Percentiles rank a stretch among this genome's conserved stretches.
These are phyloP conservation scores for Heimioporus sp. DNA, from an alignment of 768 basidiomycete species.

Conservation along the genomic window DNA sequence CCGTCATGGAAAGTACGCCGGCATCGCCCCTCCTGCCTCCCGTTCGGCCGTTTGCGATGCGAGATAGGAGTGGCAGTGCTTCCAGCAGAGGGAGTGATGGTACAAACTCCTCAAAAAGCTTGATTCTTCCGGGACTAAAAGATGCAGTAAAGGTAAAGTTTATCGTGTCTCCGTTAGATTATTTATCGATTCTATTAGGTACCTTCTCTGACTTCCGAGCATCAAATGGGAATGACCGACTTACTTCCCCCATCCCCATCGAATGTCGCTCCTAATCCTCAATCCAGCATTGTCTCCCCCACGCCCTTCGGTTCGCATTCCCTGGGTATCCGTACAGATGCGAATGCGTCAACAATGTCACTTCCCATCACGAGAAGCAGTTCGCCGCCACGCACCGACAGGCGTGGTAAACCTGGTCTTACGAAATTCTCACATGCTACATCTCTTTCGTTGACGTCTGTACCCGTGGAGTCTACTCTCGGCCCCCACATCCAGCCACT, in stretches of 20 bases:
- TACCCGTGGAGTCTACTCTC: conserved; percentile 27
- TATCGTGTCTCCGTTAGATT: background rate
- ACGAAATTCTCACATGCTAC: conserved; percentile 29
- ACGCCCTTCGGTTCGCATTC: conserved; percentile 35
- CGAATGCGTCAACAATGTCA: conserved; percentile 39
- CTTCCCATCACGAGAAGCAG: conserved; percentile 36
- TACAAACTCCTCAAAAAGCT: conserved; percentile 23
- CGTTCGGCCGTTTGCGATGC: conserved; percentile 43
- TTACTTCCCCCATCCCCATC: conserved; percentile 75
- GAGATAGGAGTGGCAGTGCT: conserved; percentile 50
- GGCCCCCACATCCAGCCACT: conserved; percentile 59
- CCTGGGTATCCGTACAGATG: conserved; percentile 27
- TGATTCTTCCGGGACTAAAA: conserved; percentile 59
- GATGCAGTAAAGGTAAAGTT: conserved; percentile 65
- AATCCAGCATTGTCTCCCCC: conserved; percentile 36
- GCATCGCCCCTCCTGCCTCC: conserved; percentile 41
- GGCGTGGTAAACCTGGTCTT: conserved; percentile 19
- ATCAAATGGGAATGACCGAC: conserved; percentile 66
- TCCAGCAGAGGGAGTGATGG: conserved; percentile 39
- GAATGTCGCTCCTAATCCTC: conserved; percentile 36
- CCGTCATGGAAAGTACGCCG: conserved; percentile 50
- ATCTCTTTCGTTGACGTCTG: conserved; percentile 34
- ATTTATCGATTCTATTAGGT: conserved; percentile 39
- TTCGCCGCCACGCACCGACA: conserved; percentile 26
- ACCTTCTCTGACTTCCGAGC: conserved; percentile 65